Evolutionary conservation across 345 rosid genomes (phyloP), one percentile per base, ranked within the genome.

Genomic region (Turnera subulata): DNA sequence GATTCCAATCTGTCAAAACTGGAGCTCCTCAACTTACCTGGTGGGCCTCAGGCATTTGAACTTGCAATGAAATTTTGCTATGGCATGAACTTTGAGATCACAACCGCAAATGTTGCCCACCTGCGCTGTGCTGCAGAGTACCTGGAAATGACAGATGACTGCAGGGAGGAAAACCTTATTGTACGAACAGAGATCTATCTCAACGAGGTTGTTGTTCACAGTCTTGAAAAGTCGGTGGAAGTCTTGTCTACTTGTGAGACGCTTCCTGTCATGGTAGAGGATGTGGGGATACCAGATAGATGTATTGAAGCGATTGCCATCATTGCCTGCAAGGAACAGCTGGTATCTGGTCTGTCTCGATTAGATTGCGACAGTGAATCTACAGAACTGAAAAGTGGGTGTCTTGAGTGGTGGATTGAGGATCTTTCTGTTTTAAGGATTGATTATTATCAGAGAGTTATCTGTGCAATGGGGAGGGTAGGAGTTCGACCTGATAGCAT

Each of bases 61-160:
- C 91, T 91, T 32, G 82, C 91, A 11, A 88, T 88, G 90, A 85
- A 85, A 46, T 88, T 88, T 74, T 91, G 96, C 51, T 91, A 91
- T 20, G 91, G 96, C 49, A 82, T 91, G 76, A 84, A 82, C 77
- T 85, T 91, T 33, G 96, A 88, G 82, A 91, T 88, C 84, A 85
- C 85, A 19, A 48, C 78, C 0, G 53, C 75, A 9, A 88, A 88
- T 55, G 81, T 88, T 3, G 89, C 89, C 15, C 73, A 58, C 25
- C 80, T 91, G 55, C 82, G 81, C 50, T 88, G 88, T 42, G 85
- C 79, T 25, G 89, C 96, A 4, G 86, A 76, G 39, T 85, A 80
- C 68, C 76, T 91, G 23, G 96, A 91, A 69, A 88, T 91, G 98
- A 76, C 86, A 1, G 98, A 91, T 54, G 95, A 81, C 32, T 88